Evolutionary conservation across 768 basidiomycete species (phyloP).

Genomic region (Russula sp.): DNA sequence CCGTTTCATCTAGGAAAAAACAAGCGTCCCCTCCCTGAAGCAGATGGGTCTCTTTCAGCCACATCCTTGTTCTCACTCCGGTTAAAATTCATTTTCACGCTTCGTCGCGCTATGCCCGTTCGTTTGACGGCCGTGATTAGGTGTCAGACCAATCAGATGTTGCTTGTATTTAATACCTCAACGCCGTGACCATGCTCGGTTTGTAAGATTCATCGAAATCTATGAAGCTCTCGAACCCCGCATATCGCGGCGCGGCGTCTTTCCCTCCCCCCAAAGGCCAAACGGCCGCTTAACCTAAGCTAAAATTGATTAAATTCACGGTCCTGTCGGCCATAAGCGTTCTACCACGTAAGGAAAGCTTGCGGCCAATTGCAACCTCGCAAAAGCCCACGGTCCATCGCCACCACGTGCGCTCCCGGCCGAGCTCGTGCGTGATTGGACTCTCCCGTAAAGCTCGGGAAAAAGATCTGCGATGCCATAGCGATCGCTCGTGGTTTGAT

Average conservation of each 20-base stretch:
- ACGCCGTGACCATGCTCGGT: constrained; percentile 1
- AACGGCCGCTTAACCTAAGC: constrained; percentile 13
- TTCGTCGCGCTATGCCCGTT: background rate
- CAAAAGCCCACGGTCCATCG: background rate
- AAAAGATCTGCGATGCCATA: background rate
- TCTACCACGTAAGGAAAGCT: background rate
- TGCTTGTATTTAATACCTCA: background rate
- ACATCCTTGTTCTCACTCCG: constrained; percentile 15
- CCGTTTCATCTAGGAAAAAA: constrained; percentile 1
- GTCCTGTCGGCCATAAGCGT: constrained; percentile 5
- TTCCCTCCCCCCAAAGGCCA: background rate
- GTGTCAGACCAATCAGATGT: constrained; percentile 2
- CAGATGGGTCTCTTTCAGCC: constrained; percentile 11
- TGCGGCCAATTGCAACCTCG: background rate
- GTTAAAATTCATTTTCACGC: background rate
- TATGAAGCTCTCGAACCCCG: background rate
- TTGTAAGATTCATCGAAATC: background rate
- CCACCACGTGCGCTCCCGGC: background rate
- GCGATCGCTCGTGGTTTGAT: background rate
- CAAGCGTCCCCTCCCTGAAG: constrained; percentile 6
- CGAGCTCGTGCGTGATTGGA: background rate
- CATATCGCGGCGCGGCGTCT: constrained; percentile 4
- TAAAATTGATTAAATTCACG: constrained; percentile 12
- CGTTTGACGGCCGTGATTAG: background rate
- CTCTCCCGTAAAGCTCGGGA: background rate